Evolutionary conservation across 2,329 filamentous ascomycete species (phyloP).

Genomic region (Colletotrichum sp.): DNA sequence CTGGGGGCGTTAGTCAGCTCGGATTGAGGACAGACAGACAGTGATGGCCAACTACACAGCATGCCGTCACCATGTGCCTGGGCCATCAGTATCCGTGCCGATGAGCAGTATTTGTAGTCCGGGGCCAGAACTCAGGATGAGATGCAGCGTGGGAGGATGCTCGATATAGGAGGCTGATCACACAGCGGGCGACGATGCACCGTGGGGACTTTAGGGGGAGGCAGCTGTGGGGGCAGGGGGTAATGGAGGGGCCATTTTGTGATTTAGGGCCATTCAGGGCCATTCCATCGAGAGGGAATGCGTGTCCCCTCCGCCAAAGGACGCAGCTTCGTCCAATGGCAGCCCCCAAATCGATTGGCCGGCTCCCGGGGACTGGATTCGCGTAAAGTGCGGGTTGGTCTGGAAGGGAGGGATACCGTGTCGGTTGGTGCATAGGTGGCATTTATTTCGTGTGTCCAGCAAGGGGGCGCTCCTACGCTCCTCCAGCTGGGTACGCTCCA

Average conservation of each 20-base stretch:
- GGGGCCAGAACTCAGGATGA: background rate
- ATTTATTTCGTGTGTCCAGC: conserved; percentile 19
- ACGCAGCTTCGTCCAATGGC: background rate
- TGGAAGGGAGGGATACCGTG: conserved; percentile 17
- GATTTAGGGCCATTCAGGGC: background rate
- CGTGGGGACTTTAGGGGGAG: conserved; percentile 13
- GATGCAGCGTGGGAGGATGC: background rate
- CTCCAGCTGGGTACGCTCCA: background rate
- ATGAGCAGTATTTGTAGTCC: background rate
- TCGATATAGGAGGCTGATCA: conserved; percentile 3
- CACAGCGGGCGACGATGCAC: background rate
- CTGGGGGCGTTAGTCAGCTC: background rate
- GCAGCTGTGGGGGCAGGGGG: conserved; percentile 14
- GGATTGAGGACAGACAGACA: background rate
- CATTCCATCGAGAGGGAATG: conserved; percentile 15
- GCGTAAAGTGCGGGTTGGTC: conserved; percentile 15
- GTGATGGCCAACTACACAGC: background rate
- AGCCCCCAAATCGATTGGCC: background rate
- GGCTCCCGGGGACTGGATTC: background rate
- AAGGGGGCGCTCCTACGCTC: conserved; percentile 7
- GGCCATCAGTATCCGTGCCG: background rate
- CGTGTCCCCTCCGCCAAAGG: background rate
- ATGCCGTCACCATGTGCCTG: background rate
- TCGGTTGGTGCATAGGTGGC: conserved; percentile 23
- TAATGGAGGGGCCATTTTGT: background rate